These are phyloP conservation scores for Pelargonium cotyledonis DNA, from an alignment of 441 rosid species.

Conservation along the genomic window DNA sequence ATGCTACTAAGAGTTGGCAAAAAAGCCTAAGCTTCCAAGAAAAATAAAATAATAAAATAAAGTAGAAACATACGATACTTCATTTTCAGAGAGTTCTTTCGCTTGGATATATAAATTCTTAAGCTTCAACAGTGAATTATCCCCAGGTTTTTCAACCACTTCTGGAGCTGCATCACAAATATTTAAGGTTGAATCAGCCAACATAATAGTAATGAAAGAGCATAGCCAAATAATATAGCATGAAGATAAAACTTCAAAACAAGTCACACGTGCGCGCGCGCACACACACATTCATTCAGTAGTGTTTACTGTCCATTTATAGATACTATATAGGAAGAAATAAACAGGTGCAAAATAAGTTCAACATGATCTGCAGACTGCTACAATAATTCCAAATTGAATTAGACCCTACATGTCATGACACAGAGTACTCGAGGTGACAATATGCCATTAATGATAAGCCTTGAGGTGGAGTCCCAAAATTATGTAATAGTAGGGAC, in stretches of 20 bases:
- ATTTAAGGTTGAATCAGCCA: conserved; percentile 16
- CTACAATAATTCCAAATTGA: neutral
- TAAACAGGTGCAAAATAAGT: neutral
- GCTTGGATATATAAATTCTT: conserved; percentile 60
- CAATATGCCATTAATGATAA: neutral
- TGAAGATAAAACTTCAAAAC: neutral
- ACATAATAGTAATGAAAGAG: conserved; percentile 5
- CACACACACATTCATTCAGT: neutral
- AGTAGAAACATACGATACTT: conserved; percentile 49
- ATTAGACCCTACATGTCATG: neutral
- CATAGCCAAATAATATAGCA: conserved; percentile 1
- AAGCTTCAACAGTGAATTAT: conserved; percentile 61
- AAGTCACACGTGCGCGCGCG: neutral
- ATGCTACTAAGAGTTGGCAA: neutral
- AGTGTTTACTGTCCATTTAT: neutral
- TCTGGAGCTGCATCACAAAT: conserved; percentile 65
- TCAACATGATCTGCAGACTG: neutral
- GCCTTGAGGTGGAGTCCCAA: neutral
- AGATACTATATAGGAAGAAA: neutral
- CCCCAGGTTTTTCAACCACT: conserved; percentile 89
- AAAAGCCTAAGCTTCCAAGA: neutral
- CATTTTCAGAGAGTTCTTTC: conserved; percentile 78
- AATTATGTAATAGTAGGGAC: neutral
- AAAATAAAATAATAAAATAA: no score
- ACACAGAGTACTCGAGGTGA: neutral